Evolutionary conservation across 2,329 filamentous ascomycete species (phyloP).

Genomic region (Ceratocystis smalleyi): DNA sequence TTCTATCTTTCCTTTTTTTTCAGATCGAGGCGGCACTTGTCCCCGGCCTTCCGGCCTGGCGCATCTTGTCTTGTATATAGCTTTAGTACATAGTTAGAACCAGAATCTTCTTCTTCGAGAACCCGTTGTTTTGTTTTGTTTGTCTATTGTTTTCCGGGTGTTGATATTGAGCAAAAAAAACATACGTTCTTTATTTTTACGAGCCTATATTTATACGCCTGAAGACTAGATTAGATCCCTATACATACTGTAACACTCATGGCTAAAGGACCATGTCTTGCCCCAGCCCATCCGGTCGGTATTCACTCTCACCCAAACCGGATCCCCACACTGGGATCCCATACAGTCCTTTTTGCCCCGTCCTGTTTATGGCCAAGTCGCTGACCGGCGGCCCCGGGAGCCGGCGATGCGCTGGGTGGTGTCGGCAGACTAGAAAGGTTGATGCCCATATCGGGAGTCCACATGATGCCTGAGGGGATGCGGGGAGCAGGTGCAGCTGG

Average conservation of each 20-base stretch:
- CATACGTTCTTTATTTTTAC: not conserved
- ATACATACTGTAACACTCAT: not conserved
- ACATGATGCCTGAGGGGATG: slow-evolving; percentile 30
- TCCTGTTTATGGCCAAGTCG: slow-evolving; percentile 19
- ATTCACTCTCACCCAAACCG: slow-evolving; percentile 18
- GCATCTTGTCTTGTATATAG: not conserved
- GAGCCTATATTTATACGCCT: not conserved
- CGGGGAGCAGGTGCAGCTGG: slow-evolving; percentile 19
- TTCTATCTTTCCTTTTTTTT: not conserved
- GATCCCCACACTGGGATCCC: slow-evolving; percentile 16
- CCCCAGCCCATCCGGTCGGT: not conserved
- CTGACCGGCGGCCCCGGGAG: slow-evolving; percentile 19
- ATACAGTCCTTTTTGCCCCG: slow-evolving; percentile 8
- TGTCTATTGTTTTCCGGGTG: not conserved
- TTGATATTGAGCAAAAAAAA: not conserved
- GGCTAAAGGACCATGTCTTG: not conserved
- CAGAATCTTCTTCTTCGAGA: not conserved
- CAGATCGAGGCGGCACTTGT: not conserved
- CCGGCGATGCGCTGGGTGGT: slow-evolving; percentile 20
- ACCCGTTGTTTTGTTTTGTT: slow-evolving; percentile 4
- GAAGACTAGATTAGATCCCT: not conserved
- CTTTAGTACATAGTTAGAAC: slow-evolving; percentile 1
- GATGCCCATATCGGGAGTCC: slow-evolving; percentile 70
- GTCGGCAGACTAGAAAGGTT: slow-evolving; percentile 43
- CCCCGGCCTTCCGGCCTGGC: slow-evolving; percentile 19